phyloP scores from a whole-genome alignment of 306 rosid genomes.

The Cyamopsis tetragonoloba region DNA sequence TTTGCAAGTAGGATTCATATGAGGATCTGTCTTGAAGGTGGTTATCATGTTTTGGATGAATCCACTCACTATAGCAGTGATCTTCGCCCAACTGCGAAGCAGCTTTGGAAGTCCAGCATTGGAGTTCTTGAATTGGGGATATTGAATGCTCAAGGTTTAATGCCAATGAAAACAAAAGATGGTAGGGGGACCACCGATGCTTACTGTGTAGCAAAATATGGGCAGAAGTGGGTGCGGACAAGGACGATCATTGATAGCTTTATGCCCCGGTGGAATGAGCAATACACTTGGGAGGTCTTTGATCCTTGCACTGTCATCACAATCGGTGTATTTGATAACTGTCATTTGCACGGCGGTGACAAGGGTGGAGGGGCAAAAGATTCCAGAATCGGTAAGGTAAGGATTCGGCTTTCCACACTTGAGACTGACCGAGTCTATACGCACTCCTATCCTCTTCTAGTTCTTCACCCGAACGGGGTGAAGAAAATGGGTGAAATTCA shows the following conservation, averaged over 20 bases:
- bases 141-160: conserved; percentile 81
- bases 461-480: conserved; percentile 78
- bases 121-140: conserved; percentile 92
- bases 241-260: conserved; percentile 96
- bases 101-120: conserved; percentile 79
- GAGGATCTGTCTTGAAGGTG: conserved; percentile 95
- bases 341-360: conserved; percentile 87
- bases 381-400: conserved; percentile 83
- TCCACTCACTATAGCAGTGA: conserved; percentile 97
- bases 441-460: conserved; percentile 89
- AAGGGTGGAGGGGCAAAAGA: conserved; percentile 67
- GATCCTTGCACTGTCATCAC: conserved; percentile 97
- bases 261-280: conserved; percentile 92
- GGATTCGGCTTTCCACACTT: conserved; percentile 93
- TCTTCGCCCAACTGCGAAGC: conserved; percentile 91
- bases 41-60: conserved; percentile 93
- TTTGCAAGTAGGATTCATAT: conserved; percentile 87
- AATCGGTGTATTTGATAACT: conserved; percentile 92
- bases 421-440: conserved; percentile 92
- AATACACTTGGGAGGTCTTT: conserved; percentile 94
- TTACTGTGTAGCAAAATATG: conserved; percentile 91
- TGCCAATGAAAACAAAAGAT: conserved; percentile 91
- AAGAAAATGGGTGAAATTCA: conserved; percentile 99
- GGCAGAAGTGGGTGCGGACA: conserved; percentile 96
- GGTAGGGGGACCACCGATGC: conserved; percentile 91